Conservation (phyloP, 257 asterid species). For the Forsythia suspensa region DNA sequence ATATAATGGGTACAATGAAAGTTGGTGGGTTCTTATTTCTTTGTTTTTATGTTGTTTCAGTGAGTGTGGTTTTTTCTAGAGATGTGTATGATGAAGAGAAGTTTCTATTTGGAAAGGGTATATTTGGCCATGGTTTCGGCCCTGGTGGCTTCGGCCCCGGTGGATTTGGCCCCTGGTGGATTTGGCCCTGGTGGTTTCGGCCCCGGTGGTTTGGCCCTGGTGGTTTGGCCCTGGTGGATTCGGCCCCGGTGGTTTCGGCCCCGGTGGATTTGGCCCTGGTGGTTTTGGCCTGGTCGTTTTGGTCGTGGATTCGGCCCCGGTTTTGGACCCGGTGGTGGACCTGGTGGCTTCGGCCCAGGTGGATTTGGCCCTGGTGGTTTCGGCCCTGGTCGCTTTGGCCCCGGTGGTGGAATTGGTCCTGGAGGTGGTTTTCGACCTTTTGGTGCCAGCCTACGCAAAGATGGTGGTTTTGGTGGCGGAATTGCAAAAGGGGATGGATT, state of each 20-base stretch:
- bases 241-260: too few species aligned
- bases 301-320: not conserved
- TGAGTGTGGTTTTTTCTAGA: constrained; percentile 35
- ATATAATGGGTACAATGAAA: constrained; percentile 24
- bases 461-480: constrained; percentile 3
- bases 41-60: constrained; percentile 33
- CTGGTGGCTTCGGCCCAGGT: not conserved
- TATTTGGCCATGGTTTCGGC: not conserved
- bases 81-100: constrained; percentile 26
- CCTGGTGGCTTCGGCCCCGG: too few species aligned
- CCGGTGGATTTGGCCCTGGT: not conserved
- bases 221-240: not conserved
- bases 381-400: not conserved
- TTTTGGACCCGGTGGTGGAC: not conserved
- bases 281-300: not conserved
- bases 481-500: not conserved
- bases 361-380: not conserved
- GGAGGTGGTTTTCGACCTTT: not conserved
- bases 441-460: not conserved
- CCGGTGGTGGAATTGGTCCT: not conserved
- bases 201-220: too few species aligned
- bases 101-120: constrained; percentile 2
- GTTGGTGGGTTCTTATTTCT: constrained; percentile 26
- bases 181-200: not conserved
- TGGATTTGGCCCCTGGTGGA: not conserved